A percentile compares a stretch with the other conserved stretches of the same genome.
These are phyloP conservation scores for Trifolium pratense DNA, from an alignment of 306 rosid species.

Conservation along the genomic window DNA sequence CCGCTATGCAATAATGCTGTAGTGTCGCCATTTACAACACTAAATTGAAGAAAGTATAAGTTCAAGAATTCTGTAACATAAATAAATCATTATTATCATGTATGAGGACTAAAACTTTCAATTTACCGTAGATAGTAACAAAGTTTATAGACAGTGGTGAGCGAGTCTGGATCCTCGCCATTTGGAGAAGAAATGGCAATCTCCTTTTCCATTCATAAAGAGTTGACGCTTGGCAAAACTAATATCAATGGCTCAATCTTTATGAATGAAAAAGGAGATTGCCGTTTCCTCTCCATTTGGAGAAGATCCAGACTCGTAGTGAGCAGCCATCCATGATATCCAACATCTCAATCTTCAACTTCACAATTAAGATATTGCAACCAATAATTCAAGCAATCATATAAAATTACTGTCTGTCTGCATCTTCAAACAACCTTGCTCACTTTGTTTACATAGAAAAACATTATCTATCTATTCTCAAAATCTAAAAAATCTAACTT, in stretches of 20 bases:
- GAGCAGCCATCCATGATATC: neutral
- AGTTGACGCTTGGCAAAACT: too few relatives aligned
- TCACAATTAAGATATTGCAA: constrained; percentile 14
- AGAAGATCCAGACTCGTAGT: too few relatives aligned
- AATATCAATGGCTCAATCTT: too few relatives aligned
- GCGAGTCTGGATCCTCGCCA: too few relatives aligned
- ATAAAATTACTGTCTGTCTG: neutral
- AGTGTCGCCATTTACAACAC: neutral
- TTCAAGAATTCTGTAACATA: neutral
- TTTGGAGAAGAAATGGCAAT: too few relatives aligned
- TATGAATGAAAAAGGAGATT: too few relatives aligned
- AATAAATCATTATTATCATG: neutral
- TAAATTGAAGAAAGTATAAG: neutral
- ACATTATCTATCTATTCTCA: neutral
- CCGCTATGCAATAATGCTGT: neutral
- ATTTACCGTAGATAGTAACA: neutral
- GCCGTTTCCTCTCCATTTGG: too few relatives aligned
- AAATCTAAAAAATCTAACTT: neutral
- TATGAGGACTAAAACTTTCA: neutral
- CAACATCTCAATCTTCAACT: constrained; percentile 15
- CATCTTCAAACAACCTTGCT: too few relatives aligned
- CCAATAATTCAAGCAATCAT: neutral
- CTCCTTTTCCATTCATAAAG: too few relatives aligned
- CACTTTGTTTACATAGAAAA: too few relatives aligned
- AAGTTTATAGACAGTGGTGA: constrained; percentile 2